phyloP scores from a whole-genome alignment of 2,329 filamentous ascomycete genomes.

The Alternaria metachromatica region DNA sequence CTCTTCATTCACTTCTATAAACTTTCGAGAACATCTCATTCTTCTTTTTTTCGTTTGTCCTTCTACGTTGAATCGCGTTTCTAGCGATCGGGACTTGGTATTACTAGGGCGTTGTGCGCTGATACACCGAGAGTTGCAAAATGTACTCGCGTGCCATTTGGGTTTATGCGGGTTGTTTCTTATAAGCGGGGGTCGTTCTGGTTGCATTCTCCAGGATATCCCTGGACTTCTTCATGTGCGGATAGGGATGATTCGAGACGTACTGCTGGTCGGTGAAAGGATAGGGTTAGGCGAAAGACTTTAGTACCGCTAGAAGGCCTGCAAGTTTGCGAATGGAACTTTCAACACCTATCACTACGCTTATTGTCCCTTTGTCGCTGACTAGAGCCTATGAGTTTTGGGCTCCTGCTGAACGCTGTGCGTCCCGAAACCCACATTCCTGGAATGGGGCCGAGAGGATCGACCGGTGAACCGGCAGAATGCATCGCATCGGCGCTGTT shows the following conservation, averaged over 20 bases:
- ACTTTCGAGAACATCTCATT: background rate
- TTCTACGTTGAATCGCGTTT: background rate
- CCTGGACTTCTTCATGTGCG: slow-evolving; percentile 1
- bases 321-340: background rate
- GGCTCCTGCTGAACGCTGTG: background rate
- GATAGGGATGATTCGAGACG: slow-evolving; percentile 1
- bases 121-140: slow-evolving; percentile 9
- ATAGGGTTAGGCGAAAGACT: background rate
- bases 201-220: background rate
- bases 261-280: slow-evolving; percentile 11
- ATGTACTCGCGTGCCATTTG: background rate
- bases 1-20: slow-evolving; percentile 1
- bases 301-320: background rate
- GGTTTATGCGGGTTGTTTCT: slow-evolving; percentile 1
- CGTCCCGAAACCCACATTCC: background rate
- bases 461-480: background rate
- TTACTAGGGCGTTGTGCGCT: slow-evolving; percentile 1
- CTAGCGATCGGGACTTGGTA: slow-evolving; percentile 1
- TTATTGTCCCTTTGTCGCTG: background rate
- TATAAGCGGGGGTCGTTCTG: slow-evolving; percentile 8
- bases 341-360: background rate
- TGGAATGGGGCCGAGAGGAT: background rate
- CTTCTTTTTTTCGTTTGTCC: slow-evolving; percentile 1
- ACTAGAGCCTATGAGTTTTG: background rate
- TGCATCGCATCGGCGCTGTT: background rate